Base-by-base conservation (phyloP, 202 grass and related monocot species). In the Carex sylvatica region DNA sequence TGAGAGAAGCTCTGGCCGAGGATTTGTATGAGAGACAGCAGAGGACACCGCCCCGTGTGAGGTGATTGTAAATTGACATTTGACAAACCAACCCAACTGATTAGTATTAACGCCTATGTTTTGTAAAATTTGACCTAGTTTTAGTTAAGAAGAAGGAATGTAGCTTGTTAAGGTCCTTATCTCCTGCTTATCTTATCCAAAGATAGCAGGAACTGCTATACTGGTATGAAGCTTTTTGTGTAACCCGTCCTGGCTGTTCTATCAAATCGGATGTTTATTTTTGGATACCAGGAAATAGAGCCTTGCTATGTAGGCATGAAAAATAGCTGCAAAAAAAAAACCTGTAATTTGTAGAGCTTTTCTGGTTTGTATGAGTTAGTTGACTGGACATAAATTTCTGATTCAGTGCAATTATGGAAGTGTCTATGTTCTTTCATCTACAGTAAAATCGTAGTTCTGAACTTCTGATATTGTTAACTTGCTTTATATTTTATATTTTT, bases 11-110 rank as follows among this genome's bases (percentile, higher is more conserved):
- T 31, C 47, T 88, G 59, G 87, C 82, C 0, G 82, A 66, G 1
- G 87, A 85, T 31, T 70, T 88, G 59, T 85, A 85, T 52, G 82
- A 82, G 30, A 65, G 86, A 60, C 74, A 84, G 20, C 82, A 84
- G 56, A 84, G 64, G 58, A 61, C 55, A 7, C 65, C 76, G 2
- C 59, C 76, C 36, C 60, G 35, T 61, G 81, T 0, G 1, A 55
- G 42, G 74, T 66, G 28, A 77, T 20, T 77, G 24, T 56, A 56
- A 59, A 28, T 36, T 58, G 26, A 77, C 52, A 4, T 77, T 77
- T 77, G 26, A 19, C 15, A 10, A 58, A 58, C 73, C 6, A 5
- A 15, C 73, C 26, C 14, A 56, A 55, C 52, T 36, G 13, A 76
- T 58, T 76, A 33, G 51, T 58, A 11, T 55, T 77, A n/a, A 35